A percentile compares a stretch with the other conserved stretches of the same genome.
Conservation (phyloP, 257 asterid species). For the Lycium ferocissimum region DNA sequence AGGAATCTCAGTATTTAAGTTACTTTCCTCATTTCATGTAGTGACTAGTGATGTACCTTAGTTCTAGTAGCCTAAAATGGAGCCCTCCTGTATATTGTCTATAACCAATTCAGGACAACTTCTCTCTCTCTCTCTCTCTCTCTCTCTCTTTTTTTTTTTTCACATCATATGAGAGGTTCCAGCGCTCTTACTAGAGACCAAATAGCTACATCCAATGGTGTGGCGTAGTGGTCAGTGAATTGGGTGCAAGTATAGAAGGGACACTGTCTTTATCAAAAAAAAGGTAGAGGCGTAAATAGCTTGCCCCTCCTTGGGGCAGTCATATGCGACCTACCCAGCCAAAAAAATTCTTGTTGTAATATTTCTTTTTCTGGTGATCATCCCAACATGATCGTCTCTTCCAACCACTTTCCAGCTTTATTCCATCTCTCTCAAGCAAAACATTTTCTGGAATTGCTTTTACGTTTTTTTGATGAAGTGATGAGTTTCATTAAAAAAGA, state of each 20-base stretch:
- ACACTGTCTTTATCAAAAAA: neutral
- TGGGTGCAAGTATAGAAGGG: conserved; percentile 1
- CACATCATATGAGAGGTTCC: neutral
- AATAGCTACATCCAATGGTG: neutral
- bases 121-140: neutral
- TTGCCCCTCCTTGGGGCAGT: neutral
- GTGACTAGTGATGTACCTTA: neutral
- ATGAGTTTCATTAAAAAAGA: no score
- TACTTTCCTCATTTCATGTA: neutral
- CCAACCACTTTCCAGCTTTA: neutral
- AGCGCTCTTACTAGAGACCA: neutral
- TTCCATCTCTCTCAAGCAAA: conserved; percentile 4
- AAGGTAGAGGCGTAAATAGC: neutral
- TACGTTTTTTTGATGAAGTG: neutral
- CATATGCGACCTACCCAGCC: neutral
- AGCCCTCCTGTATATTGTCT: conserved; percentile 2
- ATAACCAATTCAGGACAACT: conserved; percentile 18
- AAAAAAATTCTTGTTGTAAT: neutral
- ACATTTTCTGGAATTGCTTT: conserved; percentile 11
- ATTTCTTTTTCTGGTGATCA: neutral
- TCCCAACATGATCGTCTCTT: conserved; percentile 5
- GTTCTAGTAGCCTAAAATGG: conserved; percentile 21
- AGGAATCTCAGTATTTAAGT: neutral
- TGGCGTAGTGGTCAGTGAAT: neutral
- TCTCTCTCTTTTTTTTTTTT: neutral